Percentiles rank a stretch among this genome's conserved stretches.
Conservation (phyloP, 345 rosid genomes). For the Eucalyptus cladocalyx region DNA sequence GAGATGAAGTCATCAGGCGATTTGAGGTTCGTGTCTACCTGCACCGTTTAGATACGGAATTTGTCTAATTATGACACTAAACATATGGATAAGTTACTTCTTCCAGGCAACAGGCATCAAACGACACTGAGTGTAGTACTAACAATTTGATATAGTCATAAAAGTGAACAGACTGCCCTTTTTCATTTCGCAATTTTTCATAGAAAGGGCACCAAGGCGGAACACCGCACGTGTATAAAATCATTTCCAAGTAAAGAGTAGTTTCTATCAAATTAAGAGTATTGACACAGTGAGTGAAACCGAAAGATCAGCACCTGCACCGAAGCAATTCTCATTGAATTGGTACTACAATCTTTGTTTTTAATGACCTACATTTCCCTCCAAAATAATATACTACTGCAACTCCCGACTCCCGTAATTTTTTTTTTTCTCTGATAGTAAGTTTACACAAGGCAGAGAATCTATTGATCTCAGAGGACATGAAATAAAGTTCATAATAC, state of each 20-base stretch:
- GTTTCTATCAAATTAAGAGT: neutral
- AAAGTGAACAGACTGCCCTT: neutral
- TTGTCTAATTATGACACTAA: neutral
- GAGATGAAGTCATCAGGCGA: conserved; percentile 56
- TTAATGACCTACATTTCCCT: neutral
- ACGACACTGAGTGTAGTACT: neutral
- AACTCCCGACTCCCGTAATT: neutral
- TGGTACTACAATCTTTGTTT: neutral
- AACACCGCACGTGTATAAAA: neutral
- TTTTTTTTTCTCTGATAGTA: neutral
- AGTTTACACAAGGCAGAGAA: neutral
- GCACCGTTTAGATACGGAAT: neutral
- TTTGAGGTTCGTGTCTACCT: conserved; percentile 77
- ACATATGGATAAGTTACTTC: neutral
- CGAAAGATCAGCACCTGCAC: neutral
- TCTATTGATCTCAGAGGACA: neutral
- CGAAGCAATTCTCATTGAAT: neutral
- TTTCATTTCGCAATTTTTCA: neutral
- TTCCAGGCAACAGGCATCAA: neutral
- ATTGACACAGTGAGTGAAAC: neutral
- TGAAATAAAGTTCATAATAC: neutral
- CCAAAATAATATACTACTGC: neutral
- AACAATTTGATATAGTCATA: neutral
- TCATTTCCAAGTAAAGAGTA: neutral
- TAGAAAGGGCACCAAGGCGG: neutral